Evolutionary conservation across 345 rosid genomes (phyloP).

Genomic region (Streptanthus diversifolius): DNA sequence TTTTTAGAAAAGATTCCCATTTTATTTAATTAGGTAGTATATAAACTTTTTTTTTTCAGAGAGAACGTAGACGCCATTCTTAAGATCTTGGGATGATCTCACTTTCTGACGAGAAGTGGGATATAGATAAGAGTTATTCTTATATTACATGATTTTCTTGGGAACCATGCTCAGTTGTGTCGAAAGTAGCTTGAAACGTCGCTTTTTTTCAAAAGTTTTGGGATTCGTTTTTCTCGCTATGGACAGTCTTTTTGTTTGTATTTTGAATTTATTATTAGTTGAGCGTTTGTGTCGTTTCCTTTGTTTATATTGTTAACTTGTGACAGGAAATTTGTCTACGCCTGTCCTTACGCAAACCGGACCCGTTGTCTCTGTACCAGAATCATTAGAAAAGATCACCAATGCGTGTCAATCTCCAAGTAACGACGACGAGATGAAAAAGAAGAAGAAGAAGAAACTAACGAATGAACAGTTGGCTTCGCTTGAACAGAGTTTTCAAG

Average conservation of each 20-base stretch:
- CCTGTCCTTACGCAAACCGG: not conserved
- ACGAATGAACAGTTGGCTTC: constrained; percentile 69
- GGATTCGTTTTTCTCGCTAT: not conserved
- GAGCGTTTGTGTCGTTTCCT: not conserved
- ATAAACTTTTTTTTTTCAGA: not conserved
- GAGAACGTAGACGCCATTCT: not conserved
- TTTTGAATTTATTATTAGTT: not conserved
- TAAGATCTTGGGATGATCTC: not conserved
- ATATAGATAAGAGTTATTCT: not conserved
- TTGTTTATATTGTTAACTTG: not conserved
- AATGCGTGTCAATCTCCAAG: not conserved
- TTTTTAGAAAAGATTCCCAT: too few relatives aligned
- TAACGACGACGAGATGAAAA: constrained; percentile 22
- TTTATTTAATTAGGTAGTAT: not conserved
- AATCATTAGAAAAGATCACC: not conserved
- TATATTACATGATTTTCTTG: not conserved
- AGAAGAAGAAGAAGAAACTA: constrained; percentile 81
- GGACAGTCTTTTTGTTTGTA: not conserved
- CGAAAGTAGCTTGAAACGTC: not conserved
- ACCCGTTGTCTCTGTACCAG: not conserved
- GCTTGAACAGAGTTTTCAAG: constrained; percentile 76
- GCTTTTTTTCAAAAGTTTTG: not conserved
- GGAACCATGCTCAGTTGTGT: not conserved
- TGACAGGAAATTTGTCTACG: not conserved
- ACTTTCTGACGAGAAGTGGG: not conserved